These are phyloP conservation scores for Globisporangium irregulare DNA, from an alignment of 352 stramenopile genomes.

Conservation along the genomic window DNA sequence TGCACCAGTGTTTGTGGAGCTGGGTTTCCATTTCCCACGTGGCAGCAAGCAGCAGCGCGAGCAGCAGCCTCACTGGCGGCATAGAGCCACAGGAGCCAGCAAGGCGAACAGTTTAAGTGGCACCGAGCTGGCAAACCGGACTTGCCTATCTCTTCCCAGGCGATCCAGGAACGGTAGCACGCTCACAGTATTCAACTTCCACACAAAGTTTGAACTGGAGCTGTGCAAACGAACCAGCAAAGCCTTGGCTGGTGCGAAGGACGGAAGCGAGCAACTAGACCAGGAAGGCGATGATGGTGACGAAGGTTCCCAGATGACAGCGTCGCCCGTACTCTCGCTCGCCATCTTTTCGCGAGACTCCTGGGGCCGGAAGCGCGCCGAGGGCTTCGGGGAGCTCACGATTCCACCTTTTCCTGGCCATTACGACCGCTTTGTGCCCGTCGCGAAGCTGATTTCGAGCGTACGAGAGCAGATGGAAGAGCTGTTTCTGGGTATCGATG, in stretches of 20 bases:
- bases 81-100: background rate
- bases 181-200: constrained; percentile 15
- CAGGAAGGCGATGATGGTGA: background rate
- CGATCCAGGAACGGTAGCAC: background rate
- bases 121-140: background rate
- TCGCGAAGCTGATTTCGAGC: constrained; percentile 33
- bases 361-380: constrained; percentile 37
- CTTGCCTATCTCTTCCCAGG: background rate
- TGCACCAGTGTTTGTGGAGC: constrained; percentile 10
- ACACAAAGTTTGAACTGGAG: constrained; percentile 19
- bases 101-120: too few species aligned
- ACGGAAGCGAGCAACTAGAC: background rate
- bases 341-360: constrained; percentile 45
- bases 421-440: constrained; percentile 32
- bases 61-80: background rate
- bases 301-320: background rate
- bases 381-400: constrained; percentile 37
- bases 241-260: background rate
- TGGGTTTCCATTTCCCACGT: constrained; percentile 8
- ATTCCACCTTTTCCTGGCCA: constrained; percentile 26
- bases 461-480: constrained; percentile 55
- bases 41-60: background rate
- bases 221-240: constrained; percentile 7
- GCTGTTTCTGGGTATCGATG: constrained; percentile 51
- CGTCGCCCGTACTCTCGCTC: constrained; percentile 23